These are phyloP conservation scores for Dioszegia hungarica DNA, from an alignment of 768 basidiomycete genomes.

Conservation along the genomic window DNA sequence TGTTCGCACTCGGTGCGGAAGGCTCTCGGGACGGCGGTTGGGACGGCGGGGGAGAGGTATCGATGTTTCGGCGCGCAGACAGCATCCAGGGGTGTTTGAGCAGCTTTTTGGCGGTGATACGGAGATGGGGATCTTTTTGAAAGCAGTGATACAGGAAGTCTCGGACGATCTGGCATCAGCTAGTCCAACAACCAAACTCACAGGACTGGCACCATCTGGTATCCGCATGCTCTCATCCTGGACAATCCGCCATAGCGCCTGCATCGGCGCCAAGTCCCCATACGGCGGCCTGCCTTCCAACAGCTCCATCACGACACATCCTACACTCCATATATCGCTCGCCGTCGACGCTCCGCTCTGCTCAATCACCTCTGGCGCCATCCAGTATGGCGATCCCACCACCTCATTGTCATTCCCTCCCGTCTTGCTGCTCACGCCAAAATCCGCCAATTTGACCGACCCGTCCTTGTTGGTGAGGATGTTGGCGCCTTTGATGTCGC, in stretches of 20 bases:
- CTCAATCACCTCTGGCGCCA: constrained; percentile 99
- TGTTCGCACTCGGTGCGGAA: not conserved
- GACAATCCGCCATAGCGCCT: constrained; percentile 94
- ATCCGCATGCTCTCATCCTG: constrained; percentile 97
- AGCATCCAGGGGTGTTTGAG: constrained; percentile 95
- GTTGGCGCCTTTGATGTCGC: constrained; percentile 98
- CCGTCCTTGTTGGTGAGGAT: constrained; percentile 99
- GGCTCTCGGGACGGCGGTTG: constrained; percentile 7
- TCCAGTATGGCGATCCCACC: constrained; percentile 98
- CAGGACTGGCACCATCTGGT: constrained; percentile 85
- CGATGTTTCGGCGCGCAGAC: constrained; percentile 70
- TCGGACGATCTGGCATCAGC: constrained; percentile 64
- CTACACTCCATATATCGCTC: constrained; percentile 95
- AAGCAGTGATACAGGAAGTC: constrained; percentile 97
- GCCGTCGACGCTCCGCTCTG: constrained; percentile 95
- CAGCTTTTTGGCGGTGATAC: constrained; percentile 89
- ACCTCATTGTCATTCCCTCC: constrained; percentile 82
- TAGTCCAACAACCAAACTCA: constrained; percentile 11
- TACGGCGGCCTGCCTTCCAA: constrained; percentile 89
- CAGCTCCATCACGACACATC: constrained; percentile 96
- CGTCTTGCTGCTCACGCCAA: constrained; percentile 84
- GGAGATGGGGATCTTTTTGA: constrained; percentile 93
- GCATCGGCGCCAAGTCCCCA: constrained; percentile 94
- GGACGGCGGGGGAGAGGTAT: constrained; percentile 17
- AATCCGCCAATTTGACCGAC: constrained; percentile 96